phyloP scores from a whole-genome alignment of 305 asterid genomes.

The Rubia balearica region DNA sequence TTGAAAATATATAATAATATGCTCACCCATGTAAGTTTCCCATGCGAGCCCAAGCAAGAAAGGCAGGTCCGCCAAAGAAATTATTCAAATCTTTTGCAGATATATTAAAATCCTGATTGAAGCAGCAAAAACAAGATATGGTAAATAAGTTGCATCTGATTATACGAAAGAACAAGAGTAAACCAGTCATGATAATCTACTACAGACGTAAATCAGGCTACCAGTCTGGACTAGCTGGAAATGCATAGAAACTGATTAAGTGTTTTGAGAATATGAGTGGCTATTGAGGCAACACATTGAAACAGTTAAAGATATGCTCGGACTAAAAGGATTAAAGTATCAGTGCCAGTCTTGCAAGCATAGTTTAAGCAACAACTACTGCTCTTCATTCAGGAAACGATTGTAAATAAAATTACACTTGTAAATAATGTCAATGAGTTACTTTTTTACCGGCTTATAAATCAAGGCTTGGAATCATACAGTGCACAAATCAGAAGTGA shows the following conservation, averaged over 20 bases:
- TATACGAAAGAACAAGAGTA: neutral
- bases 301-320: neutral
- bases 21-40: slow-evolving; percentile 90
- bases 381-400: slow-evolving; percentile 2
- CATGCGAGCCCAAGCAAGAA: slow-evolving; percentile 99
- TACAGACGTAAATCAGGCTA: neutral
- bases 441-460: neutral
- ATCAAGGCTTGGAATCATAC: neutral
- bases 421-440: neutral
- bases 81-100: slow-evolving; percentile 49
- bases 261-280: neutral
- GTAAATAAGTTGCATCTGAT: neutral
- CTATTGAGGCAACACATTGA: neutral
- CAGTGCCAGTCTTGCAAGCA: neutral
- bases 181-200: neutral
- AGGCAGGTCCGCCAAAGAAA: slow-evolving; percentile 98
- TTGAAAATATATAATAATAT: neutral
- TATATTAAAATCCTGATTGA: slow-evolving; percentile 63
- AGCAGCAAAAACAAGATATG: slow-evolving; percentile 21
- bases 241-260: neutral
- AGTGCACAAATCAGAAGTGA: neutral
- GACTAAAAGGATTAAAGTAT: neutral
- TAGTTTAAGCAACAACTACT: neutral
- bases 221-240: neutral
- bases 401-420: neutral